Conservation (phyloP, 1,284 basidiomycete genomes). For the Puccinia sorghi region DNA sequence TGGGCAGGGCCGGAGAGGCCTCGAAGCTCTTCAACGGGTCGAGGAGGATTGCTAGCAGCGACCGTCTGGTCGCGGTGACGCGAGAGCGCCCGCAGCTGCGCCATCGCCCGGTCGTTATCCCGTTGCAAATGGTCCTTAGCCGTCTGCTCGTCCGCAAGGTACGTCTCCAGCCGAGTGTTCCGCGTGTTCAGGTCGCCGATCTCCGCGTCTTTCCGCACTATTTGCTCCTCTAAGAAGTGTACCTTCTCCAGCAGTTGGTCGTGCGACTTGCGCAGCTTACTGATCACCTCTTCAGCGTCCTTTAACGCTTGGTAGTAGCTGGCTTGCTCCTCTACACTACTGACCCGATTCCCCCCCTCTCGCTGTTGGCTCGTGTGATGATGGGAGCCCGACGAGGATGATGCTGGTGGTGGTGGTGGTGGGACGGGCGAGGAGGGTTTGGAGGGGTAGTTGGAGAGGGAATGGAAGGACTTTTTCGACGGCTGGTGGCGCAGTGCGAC, state of each 20-base stretch:
- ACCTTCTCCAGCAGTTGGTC: slow-evolving; percentile 32
- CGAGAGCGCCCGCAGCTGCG: slow-evolving; percentile 3
- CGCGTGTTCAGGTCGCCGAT: slow-evolving; percentile 27
- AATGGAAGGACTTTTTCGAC: slow-evolving; percentile 20
- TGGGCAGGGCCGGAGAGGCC: background rate
- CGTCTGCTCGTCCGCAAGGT: slow-evolving; percentile 24
- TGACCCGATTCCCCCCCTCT: background rate
- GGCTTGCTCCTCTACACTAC: background rate
- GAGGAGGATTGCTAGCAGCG: background rate
- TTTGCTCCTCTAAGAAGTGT: slow-evolving; percentile 18
- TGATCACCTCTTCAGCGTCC: slow-evolving; percentile 39
- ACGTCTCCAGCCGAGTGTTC: slow-evolving; percentile 19
- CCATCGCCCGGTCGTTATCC: slow-evolving; percentile 25
- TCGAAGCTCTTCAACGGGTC: background rate
- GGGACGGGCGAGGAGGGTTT: background rate
- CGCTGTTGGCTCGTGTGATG: background rate
- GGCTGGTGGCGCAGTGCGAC: background rate
- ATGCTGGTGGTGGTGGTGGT: background rate
- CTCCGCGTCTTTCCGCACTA: slow-evolving; percentile 26
- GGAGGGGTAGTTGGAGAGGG: background rate
- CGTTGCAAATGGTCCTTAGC: slow-evolving; percentile 9
- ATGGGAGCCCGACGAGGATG: background rate
- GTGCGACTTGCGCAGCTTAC: slow-evolving; percentile 35
- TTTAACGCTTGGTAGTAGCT: slow-evolving; percentile 38
- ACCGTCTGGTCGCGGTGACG: background rate